phyloP scores from a whole-genome alignment of 2,329 filamentous ascomycete genomes.

The Aspergillus glaucus region DNA sequence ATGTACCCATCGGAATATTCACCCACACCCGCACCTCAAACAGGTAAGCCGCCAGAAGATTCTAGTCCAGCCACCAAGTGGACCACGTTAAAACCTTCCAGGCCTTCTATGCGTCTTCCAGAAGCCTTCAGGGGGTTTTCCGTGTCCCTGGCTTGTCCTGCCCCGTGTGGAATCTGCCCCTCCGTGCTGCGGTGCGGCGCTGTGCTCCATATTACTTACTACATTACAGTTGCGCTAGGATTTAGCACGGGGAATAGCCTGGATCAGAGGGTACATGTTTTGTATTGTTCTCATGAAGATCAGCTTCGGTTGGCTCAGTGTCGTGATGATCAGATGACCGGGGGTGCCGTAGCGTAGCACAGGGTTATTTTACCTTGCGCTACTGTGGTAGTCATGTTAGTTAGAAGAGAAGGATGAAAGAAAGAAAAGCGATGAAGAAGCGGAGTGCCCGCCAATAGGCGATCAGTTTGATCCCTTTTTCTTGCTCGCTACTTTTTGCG shows the following conservation, averaged over 20 bases:
- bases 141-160: background rate
- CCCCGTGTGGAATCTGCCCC: background rate
- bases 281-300: background rate
- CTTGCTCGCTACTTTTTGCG: too few relatives aligned
- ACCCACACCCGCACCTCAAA: background rate
- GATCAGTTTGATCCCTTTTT: too few relatives aligned
- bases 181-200: background rate
- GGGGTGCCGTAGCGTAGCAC: background rate
- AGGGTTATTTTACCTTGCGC: background rate
- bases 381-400: too few relatives aligned
- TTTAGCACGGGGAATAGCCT: background rate
- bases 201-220: background rate
- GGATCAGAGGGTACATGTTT: background rate
- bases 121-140: conserved; percentile 7
- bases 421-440: too few relatives aligned
- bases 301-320: background rate
- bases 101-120: conserved; percentile 16
- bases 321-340: too few relatives aligned
- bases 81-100: background rate
- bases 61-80: background rate
- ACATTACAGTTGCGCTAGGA: background rate
- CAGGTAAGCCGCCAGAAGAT: conserved; percentile 1
- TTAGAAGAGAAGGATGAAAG: too few relatives aligned
- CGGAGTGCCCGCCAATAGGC: too few relatives aligned
- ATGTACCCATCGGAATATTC: background rate